Conservation (phyloP, 108 stramenopile genomes). For the Cyclotella cryptica region DNA sequence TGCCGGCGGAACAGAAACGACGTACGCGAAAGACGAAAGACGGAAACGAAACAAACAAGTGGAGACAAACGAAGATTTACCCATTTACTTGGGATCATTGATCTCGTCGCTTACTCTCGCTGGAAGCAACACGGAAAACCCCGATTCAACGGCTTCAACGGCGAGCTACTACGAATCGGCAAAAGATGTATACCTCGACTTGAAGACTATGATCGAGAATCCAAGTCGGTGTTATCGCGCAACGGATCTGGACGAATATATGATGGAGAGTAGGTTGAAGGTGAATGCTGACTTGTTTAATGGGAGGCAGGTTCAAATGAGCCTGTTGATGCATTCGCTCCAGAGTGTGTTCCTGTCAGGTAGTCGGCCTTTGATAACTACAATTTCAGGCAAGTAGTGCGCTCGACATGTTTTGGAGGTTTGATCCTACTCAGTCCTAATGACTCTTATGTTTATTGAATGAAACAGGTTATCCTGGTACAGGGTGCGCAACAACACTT, state of each 20-base stretch:
- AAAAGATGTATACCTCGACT: conserved; percentile 35
- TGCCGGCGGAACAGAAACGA: background rate
- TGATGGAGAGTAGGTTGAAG: conserved; percentile 16
- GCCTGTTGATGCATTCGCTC: conserved; percentile 36
- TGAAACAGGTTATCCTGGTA: conserved; percentile 31
- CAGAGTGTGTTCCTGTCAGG: conserved; percentile 17
- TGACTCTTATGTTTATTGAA: background rate
- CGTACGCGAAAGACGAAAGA: background rate
- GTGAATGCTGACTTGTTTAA: conserved; percentile 22
- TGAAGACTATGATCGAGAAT: conserved; percentile 30
- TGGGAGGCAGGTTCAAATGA: conserved; percentile 40
- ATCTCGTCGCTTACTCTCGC: conserved; percentile 25
- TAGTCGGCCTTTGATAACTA: conserved; percentile 31
- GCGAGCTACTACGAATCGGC: conserved; percentile 24
- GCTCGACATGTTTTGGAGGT: background rate
- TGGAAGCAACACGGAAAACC: conserved; percentile 1
- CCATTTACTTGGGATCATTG: conserved; percentile 33
- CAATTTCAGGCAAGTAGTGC: conserved; percentile 23
- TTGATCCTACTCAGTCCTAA: background rate
- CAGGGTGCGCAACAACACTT: too few relatives aligned
- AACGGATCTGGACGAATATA: conserved; percentile 1
- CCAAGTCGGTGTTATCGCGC: background rate
- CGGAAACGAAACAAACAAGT: conserved; percentile 28
- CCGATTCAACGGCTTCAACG: conserved; percentile 1
- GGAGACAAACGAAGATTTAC: conserved; percentile 23